These are phyloP conservation scores for Nitzschia sp. DNA, from an alignment of 108 stramenopile genomes.

Conservation along the genomic window DNA sequence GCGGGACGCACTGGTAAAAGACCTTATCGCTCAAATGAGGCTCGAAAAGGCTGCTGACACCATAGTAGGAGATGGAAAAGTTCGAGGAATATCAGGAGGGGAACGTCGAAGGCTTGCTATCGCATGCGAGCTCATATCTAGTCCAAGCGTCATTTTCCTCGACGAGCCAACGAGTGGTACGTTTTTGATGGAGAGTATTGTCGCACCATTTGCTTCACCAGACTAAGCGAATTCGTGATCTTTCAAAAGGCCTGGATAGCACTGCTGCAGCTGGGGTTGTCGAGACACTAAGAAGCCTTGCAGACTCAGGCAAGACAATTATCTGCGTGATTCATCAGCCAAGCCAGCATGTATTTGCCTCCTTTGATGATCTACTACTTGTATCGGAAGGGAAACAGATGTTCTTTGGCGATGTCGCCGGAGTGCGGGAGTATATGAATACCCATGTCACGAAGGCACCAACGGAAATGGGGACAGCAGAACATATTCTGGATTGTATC, in stretches of 20 bases:
- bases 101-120: slow-evolving; percentile 85
- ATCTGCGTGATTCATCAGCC: slow-evolving; percentile 92
- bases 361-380: slow-evolving; percentile 87
- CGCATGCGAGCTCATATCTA: slow-evolving; percentile 84
- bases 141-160: slow-evolving; percentile 73
- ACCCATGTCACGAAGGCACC: slow-evolving; percentile 53
- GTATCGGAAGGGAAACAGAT: slow-evolving; percentile 83
- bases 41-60: slow-evolving; percentile 80
- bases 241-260: slow-evolving; percentile 69
- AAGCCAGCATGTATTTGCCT: slow-evolving; percentile 67
- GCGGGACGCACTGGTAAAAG: slow-evolving; percentile 56
- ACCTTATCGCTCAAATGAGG: slow-evolving; percentile 66
- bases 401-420: slow-evolving; percentile 74
- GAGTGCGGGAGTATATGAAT: slow-evolving; percentile 64
- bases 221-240: too few relatives aligned
- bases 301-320: slow-evolving; percentile 79
- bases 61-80: slow-evolving; percentile 78
- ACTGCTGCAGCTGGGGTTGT: slow-evolving; percentile 72
- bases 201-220: slow-evolving; percentile 41
- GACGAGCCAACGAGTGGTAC: slow-evolving; percentile 77
- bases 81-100: slow-evolving; percentile 85
- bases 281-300: slow-evolving; percentile 68
- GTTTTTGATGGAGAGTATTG: not conserved
- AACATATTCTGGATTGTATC: slow-evolving; percentile 84
- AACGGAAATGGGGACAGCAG: slow-evolving; percentile 59